Conservation (phyloP, 192 early-diverging fungal species). For the Helicostylum pulchrum region DNA sequence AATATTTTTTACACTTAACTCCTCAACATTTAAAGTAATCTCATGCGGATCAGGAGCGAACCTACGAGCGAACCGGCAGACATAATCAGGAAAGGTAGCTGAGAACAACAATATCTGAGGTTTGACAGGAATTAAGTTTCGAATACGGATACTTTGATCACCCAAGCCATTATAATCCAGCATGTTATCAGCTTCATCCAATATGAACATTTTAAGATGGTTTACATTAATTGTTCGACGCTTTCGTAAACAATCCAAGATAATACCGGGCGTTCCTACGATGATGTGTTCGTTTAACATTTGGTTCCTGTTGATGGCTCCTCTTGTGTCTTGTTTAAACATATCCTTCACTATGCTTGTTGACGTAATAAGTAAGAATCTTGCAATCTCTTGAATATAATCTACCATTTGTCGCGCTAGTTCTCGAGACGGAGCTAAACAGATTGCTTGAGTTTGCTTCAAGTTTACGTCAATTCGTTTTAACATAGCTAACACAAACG, state of each 20-base stretch:
- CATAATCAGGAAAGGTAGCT: conserved; percentile 84
- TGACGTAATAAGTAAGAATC: conserved; percentile 16
- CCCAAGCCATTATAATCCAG: conserved; percentile 80
- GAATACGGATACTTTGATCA: conserved; percentile 83
- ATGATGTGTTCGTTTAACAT: conserved; percentile 76
- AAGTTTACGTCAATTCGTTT: conserved; percentile 66
- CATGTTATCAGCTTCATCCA: conserved; percentile 99
- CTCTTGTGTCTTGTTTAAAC: not conserved
- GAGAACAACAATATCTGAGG: conserved; percentile 93
- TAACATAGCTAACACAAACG: conserved; percentile 91
- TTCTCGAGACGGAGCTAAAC: conserved; percentile 89
- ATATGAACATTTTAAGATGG: conserved; percentile 75
- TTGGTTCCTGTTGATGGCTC: conserved; percentile 32
- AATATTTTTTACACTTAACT: conserved; percentile 91
- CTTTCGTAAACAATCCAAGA: conserved; percentile 64
- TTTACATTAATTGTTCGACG: conserved; percentile 56
- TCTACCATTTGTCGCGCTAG: conserved; percentile 92
- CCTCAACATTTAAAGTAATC: conserved; percentile 81
- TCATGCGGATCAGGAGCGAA: conserved; percentile 87
- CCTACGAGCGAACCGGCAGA: conserved; percentile 71
- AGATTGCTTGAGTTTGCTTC: conserved; percentile 56
- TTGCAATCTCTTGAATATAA: conserved; percentile 49
- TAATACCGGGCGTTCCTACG: conserved; percentile 93
- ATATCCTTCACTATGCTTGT: conserved; percentile 70
- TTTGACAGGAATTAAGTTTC: conserved; percentile 62